Conservation (phyloP, 345 rosid genomes). For the Citrus sinensis region DVS_A1.0 CM039168.1:30244501-30245000, state of each 20-base stretch:
- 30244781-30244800: not conserved
- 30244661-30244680: not conserved
- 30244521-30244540: not conserved
- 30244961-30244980: conserved; percentile 76
- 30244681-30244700: not conserved
- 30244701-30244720: conserved; percentile 8
- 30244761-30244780: conserved; percentile 11
- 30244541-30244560: not conserved
- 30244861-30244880: not conserved
- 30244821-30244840: conserved; percentile 15
- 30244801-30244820: no score
- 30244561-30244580: not conserved
- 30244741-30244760: conserved; percentile 4
- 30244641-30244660: no score
- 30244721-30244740: conserved; percentile 2
- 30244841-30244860: conserved; percentile 20
- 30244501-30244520: conserved; percentile 16
- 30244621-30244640: not conserved
- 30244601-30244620: not conserved
- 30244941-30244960: conserved; percentile 34
- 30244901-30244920: not conserved
- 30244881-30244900: conserved; percentile 1
- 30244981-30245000: conserved; percentile 73
- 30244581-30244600: not conserved
- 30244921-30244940: conserved; percentile 1